Evolutionary conservation across 2,329 filamentous ascomycete species (phyloP), one percentile per base, ranked within the genome.

Genomic region (Emmonsiellopsis sp.): DNA sequence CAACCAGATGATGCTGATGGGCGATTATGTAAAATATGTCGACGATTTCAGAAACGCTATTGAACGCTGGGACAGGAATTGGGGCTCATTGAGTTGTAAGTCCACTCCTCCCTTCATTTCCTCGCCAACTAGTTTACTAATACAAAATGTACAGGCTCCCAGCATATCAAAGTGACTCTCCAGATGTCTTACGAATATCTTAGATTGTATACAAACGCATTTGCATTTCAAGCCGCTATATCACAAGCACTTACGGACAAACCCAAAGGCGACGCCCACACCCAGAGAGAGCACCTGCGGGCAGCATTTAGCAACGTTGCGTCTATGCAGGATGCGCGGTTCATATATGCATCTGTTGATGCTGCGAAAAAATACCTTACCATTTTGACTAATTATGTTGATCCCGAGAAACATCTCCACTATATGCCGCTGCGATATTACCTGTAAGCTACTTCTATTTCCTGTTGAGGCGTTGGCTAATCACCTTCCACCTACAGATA

Each of bases 11-110:
- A 86, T 87, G 69, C 73, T 85, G 31, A 83, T 83, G 62, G 85
- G 85, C 1, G 82, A 86, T 59, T 87, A 87, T 62, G 85, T 87
- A 56, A 83, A 87, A 63, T 87, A 87, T 58, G 84, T 88, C 57
- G 85, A 88, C 60, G 85, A 88, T 62, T 87, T 87, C 59, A 79
- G 84, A 2, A 77, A 79, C 1, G 82, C 83, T 1, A 83, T 87
- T 9, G 78, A 84, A 53, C 80, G 80, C 45, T 88, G 85, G 85
- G 86, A 87, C 60, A 79, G 81, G 43, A 78, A 81, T 1, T 87
- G 85, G 84, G 83, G 83, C 1, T 80, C 79, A 1, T 66, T 86
- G 31, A 80, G 78, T 42, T 87, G 84, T 80, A 60, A 60, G 75
- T 68, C 40, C 38, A 31, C 5, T 9, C 6, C 2, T 34, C 44